phyloP scores from a whole-genome alignment of 2,329 filamentous ascomycete species.

The Cladosporium sphaerospermum region DNA sequence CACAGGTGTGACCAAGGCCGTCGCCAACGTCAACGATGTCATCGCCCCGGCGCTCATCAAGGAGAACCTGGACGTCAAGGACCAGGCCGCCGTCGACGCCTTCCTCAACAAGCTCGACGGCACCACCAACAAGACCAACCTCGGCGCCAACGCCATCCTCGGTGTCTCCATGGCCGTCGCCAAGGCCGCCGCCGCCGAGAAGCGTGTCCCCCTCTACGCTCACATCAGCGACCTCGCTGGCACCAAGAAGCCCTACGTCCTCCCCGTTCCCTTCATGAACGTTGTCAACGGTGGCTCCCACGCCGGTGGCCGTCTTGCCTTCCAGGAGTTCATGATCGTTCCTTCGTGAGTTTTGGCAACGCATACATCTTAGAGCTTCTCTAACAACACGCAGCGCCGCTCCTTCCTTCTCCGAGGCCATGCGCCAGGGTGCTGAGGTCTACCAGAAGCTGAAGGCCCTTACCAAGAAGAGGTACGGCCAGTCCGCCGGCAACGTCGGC shows the following conservation, averaged over 20 bases:
- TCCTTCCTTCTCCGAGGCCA: conserved; percentile 86
- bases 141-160: conserved; percentile 56
- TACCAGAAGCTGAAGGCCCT: conserved; percentile 97
- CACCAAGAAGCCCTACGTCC: conserved; percentile 48
- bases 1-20: conserved; percentile 48
- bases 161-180: conserved; percentile 56
- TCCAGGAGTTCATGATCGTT: conserved; percentile 54
- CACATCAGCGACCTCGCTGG: conserved; percentile 51
- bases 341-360: conserved; percentile 34
- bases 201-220: conserved; percentile 51
- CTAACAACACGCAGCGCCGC: conserved; percentile 54
- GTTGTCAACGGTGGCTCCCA: conserved; percentile 72
- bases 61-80: conserved; percentile 48
- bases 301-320: conserved; percentile 79
- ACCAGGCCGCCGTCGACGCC: conserved; percentile 48
- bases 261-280: conserved; percentile 55
- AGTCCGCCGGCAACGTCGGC: conserved; percentile 97
- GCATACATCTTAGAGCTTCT: not conserved
- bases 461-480: conserved; percentile 99
- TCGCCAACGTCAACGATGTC: conserved; percentile 49
- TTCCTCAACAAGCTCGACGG: conserved; percentile 52
- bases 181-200: conserved; percentile 51
- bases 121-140: conserved; percentile 52
- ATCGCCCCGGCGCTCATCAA: conserved; percentile 51
- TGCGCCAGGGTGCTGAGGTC: conserved; percentile 93